Percentiles rank a stretch among this genome's conserved stretches.
These are phyloP conservation scores for Oryza rufipogon DNA, from an alignment of 176 grass and related monocot genomes.

Conservation along the genomic window DNA sequence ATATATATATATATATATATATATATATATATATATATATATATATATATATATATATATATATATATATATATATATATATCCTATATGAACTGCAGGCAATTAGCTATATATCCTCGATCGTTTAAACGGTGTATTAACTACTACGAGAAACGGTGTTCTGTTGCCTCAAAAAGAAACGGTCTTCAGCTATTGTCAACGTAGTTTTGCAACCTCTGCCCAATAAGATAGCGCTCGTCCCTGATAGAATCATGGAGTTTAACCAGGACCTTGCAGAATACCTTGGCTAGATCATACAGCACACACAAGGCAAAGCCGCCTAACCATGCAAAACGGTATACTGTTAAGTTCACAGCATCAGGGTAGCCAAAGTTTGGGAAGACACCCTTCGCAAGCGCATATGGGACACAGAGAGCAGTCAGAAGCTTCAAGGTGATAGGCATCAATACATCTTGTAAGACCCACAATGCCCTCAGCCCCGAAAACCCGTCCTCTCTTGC, in stretches of 20 bases:
- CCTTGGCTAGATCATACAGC: slow-evolving; percentile 38
- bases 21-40: too few species aligned
- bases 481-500: slow-evolving; percentile 43
- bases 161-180: background rate
- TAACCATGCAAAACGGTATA: slow-evolving; percentile 61
- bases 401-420: slow-evolving; percentile 50
- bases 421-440: slow-evolving; percentile 51
- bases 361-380: slow-evolving; percentile 54
- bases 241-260: slow-evolving; percentile 54
- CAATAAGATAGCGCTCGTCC: slow-evolving; percentile 60
- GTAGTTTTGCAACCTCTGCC: slow-evolving; percentile 53
- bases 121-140: slow-evolving; percentile 1
- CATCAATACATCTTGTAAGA: slow-evolving; percentile 48
- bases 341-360: slow-evolving; percentile 39
- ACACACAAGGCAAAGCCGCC: slow-evolving; percentile 27
- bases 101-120: background rate
- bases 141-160: background rate
- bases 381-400: slow-evolving; percentile 49
- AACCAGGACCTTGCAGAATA: slow-evolving; percentile 15
- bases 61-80: background rate
- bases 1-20: too few species aligned
- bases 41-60: too few species aligned
- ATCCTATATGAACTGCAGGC: background rate
- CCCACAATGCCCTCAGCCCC: slow-evolving; percentile 38
- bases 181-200: slow-evolving; percentile 21